These are phyloP conservation scores for Cytospora piceae DNA, from an alignment of 2,329 filamentous ascomycete species.

Conservation along the genomic window DNA sequence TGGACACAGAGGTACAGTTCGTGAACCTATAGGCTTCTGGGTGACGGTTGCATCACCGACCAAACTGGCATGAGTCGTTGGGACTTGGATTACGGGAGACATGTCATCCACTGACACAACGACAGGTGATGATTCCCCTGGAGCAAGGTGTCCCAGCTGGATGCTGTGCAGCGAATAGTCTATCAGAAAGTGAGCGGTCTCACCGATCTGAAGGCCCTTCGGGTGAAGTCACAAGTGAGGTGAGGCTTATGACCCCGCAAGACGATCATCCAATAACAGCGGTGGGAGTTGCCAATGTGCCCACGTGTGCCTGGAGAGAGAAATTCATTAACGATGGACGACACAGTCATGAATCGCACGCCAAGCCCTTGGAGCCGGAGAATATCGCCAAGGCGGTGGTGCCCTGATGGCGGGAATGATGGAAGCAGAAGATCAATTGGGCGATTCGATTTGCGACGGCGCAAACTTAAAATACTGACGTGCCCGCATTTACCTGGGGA, in stretches of 20 bases:
- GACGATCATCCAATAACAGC: background rate
- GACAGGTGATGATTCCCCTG: too few relatives aligned
- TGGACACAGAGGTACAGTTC: too few relatives aligned
- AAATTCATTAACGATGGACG: background rate
- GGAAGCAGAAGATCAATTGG: background rate
- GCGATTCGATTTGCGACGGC: background rate
- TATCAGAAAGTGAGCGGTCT: background rate
- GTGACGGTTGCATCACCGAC: background rate
- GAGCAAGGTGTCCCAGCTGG: too few relatives aligned
- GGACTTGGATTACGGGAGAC: too few relatives aligned
- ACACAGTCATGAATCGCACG: background rate
- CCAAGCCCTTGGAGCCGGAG: background rate
- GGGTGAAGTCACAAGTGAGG: background rate
- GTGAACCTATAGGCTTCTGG: too few relatives aligned
- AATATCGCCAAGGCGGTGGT: background rate
- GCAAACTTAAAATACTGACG: background rate
- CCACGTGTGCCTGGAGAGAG: too few relatives aligned
- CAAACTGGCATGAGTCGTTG: background rate
- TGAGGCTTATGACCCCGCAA: background rate
- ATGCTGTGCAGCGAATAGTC: too few relatives aligned
- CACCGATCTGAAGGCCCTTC: background rate
- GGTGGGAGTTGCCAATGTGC: background rate
- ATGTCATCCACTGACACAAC: too few relatives aligned
- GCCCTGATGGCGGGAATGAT: background rate
- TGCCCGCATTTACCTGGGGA: constrained; percentile 12